Percentiles rank a stretch among this genome's conserved stretches.
phyloP scores from a whole-genome alignment of 176 grass and related monocot species.

The Ananas comosus region DNA sequence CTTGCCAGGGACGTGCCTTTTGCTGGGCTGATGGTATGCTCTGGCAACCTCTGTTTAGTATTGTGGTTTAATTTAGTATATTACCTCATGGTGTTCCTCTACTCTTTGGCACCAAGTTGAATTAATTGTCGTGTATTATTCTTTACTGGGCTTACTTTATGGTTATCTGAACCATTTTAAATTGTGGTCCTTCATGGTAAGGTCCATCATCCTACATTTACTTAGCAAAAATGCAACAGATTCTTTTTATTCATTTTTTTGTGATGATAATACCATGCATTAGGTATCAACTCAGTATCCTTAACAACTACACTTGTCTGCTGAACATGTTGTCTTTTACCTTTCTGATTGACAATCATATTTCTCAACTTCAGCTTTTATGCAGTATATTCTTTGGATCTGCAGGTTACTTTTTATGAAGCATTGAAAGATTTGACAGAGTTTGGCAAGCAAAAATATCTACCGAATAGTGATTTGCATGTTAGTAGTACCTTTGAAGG shows the following conservation, averaged over 20 bases:
- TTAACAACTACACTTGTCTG: background rate
- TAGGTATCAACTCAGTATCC: background rate
- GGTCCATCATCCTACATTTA: too few species aligned
- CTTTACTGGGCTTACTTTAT: too few species aligned
- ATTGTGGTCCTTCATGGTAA: too few species aligned
- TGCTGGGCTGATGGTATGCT: constrained; percentile 87
- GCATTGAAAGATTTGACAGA: constrained; percentile 56
- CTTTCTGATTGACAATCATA: background rate
- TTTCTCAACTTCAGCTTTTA: constrained; percentile 7
- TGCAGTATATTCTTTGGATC: constrained; percentile 20
- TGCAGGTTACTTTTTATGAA: constrained; percentile 91
- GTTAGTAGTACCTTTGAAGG: constrained; percentile 74
- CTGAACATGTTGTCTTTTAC: background rate
- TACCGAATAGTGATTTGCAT: constrained; percentile 43
- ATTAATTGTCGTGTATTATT: background rate
- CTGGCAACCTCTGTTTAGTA: constrained; percentile 5
- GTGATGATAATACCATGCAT: background rate
- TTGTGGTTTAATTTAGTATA: constrained; percentile 7
- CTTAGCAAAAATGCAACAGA: background rate
- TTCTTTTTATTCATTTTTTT: background rate
- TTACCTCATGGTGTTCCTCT: background rate
- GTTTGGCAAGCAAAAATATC: constrained; percentile 59
- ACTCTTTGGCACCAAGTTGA: background rate
- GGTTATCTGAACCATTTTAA: too few species aligned
- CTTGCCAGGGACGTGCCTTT: constrained; percentile 97